Evolutionary conservation across 257 asterid species (phyloP).

Genomic region (Petunia axillaris): DNA sequence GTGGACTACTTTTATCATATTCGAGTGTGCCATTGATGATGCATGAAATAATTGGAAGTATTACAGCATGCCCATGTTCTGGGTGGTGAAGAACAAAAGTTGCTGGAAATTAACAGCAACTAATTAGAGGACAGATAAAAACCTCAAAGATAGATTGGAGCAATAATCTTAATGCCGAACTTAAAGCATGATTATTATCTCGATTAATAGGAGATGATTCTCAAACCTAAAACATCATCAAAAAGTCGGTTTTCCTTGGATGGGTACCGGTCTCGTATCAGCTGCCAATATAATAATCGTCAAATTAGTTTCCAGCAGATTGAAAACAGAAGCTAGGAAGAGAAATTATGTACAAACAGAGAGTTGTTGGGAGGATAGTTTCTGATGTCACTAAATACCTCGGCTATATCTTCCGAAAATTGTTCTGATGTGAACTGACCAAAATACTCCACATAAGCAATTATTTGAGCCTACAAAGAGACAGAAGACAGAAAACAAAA

Average conservation of each 20-base stretch:
- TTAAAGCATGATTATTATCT: constrained; percentile 16
- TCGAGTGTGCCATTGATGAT: constrained; percentile 80
- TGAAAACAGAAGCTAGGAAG: constrained; percentile 24
- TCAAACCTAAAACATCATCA: constrained; percentile 89
- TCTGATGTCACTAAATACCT: constrained; percentile 57
- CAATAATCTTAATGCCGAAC: not conserved
- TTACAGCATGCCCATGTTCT: constrained; percentile 95
- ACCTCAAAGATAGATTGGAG: constrained; percentile 1
- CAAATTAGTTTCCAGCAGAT: constrained; percentile 8
- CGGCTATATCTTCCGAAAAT: constrained; percentile 94
- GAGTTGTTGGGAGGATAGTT: not conserved
- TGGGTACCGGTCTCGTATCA: constrained; percentile 83
- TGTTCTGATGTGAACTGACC: constrained; percentile 97
- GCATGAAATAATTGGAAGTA: constrained; percentile 95
- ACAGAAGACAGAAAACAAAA: constrained; percentile 23
- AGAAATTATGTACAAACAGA: not conserved
- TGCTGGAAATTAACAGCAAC: constrained; percentile 57
- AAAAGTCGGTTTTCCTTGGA: constrained; percentile 85
- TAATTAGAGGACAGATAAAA: constrained; percentile 11
- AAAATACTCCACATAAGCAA: constrained; percentile 92
- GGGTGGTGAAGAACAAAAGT: constrained; percentile 97
- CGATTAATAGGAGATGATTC: constrained; percentile 20
- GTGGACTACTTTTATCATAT: constrained; percentile 73
- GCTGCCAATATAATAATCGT: constrained; percentile 55
- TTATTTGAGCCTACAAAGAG: constrained; percentile 69